phyloP scores from a whole-genome alignment of 1,284 basidiomycete species.

The Fomitopsis palustris region DNA sequence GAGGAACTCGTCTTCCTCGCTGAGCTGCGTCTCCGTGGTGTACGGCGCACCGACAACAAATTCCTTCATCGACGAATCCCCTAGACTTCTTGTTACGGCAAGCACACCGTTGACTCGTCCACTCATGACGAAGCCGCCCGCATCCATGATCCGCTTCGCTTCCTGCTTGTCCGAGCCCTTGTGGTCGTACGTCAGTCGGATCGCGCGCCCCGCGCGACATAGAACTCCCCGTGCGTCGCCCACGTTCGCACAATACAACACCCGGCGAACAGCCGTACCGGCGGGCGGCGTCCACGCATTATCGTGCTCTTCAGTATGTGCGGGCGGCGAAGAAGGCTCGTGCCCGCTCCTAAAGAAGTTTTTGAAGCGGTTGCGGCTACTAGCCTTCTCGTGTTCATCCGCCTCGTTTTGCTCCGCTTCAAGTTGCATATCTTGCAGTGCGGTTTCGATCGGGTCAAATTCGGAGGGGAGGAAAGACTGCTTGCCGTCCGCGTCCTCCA shows the following conservation, averaged over 20 bases:
- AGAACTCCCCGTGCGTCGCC: constrained; percentile 91
- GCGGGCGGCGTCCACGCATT: constrained; percentile 43
- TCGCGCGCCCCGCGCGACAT: constrained; percentile 85
- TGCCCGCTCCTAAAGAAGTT: constrained; percentile 50
- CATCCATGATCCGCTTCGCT: constrained; percentile 95
- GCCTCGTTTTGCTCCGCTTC: constrained; percentile 15
- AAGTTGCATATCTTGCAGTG: constrained; percentile 20
- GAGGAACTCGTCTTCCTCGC: constrained; percentile 90
- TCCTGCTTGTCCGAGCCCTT: constrained; percentile 98
- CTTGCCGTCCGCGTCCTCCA: constrained; percentile 76
- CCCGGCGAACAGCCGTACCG: constrained; percentile 50
- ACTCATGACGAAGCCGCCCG: constrained; percentile 98
- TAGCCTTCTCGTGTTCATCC: constrained; percentile 32
- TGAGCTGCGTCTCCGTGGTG: constrained; percentile 93
- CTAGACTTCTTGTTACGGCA: constrained; percentile 93
- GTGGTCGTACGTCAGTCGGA: constrained; percentile 97
- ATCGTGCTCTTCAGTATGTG: constrained; percentile 3
- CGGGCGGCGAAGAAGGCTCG: constrained; percentile 14
- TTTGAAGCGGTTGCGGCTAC: constrained; percentile 29
- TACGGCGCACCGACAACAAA: constrained; percentile 98
- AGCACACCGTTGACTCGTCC: constrained; percentile 97
- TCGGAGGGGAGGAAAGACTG: constrained; percentile 54
- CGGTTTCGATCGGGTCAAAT: constrained; percentile 29
- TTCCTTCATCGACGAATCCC: constrained; percentile 99
- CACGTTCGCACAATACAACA: constrained; percentile 95